Percentiles rank a stretch among this genome's conserved stretches.
These are phyloP conservation scores for Schizophyllum amplum DNA, from an alignment of 1,284 basidiomycete species.

Conservation along the genomic window DNA sequence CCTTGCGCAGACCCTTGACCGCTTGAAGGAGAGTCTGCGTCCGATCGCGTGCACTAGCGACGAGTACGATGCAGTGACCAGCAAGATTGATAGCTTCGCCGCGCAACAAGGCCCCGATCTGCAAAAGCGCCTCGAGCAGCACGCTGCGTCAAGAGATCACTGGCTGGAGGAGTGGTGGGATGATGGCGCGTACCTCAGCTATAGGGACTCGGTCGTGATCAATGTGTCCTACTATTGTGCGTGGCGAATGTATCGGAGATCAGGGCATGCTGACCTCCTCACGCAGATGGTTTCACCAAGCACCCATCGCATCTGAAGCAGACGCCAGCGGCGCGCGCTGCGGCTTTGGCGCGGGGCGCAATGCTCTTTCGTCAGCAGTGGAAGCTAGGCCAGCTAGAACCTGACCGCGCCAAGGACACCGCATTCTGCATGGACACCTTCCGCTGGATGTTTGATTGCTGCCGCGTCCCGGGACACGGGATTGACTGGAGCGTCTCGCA, in stretches of 20 bases:
- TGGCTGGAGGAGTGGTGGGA: slow-evolving; percentile 87
- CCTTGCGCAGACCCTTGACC: slow-evolving; percentile 46
- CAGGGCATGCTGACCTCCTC: background rate
- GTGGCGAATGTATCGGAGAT: slow-evolving; percentile 17
- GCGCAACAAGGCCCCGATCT: slow-evolving; percentile 41
- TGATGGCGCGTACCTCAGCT: slow-evolving; percentile 59
- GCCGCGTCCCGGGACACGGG: slow-evolving; percentile 68
- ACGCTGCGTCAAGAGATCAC: slow-evolving; percentile 44
- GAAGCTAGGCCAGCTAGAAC: slow-evolving; percentile 57
- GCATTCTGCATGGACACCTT: slow-evolving; percentile 86
- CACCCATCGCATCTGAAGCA: slow-evolving; percentile 54
- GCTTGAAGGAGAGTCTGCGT: slow-evolving; percentile 51
- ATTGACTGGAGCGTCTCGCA: slow-evolving; percentile 74
- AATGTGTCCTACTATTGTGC: slow-evolving; percentile 81
- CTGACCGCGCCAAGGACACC: slow-evolving; percentile 69
- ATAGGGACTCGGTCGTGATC: slow-evolving; percentile 72
- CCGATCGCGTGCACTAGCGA: slow-evolving; percentile 56
- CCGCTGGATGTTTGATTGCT: slow-evolving; percentile 92
- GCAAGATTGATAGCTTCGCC: slow-evolving; percentile 60
- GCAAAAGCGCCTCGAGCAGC: slow-evolving; percentile 47
- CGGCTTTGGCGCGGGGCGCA: slow-evolving; percentile 57
- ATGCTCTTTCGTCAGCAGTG: slow-evolving; percentile 68
- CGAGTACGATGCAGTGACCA: slow-evolving; percentile 44
- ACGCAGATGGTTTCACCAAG: slow-evolving; percentile 62
- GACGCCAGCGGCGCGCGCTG: slow-evolving; percentile 64